Conservation (phyloP, 2,329 filamentous ascomycete species). For the Calonectria pauciramosa region DNA sequence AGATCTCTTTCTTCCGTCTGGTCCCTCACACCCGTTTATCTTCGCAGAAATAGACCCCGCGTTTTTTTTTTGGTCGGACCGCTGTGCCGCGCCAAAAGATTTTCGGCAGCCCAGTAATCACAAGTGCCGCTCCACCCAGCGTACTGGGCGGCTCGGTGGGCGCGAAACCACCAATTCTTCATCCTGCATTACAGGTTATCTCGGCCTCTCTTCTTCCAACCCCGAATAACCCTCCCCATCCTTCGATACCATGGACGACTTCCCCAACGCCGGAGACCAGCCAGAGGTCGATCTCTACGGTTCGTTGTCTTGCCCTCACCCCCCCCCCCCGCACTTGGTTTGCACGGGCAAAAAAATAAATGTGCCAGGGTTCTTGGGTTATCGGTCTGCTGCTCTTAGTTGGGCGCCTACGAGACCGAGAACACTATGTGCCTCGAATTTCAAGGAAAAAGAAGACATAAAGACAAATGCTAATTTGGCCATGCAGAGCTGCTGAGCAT, state of each 20-base stretch:
- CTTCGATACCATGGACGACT: constrained; percentile 41
- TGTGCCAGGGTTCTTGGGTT: constrained; percentile 1
- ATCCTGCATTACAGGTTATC: constrained; percentile 43
- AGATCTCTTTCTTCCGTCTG: neutral
- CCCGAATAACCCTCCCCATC: neutral
- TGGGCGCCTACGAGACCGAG: neutral
- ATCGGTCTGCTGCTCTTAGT: neutral
- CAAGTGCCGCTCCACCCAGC: constrained; percentile 24
- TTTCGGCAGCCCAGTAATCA: constrained; percentile 27
- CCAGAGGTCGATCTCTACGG: constrained; percentile 72
- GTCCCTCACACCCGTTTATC: neutral
- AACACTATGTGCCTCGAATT: neutral
- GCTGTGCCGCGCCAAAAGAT: constrained; percentile 40
- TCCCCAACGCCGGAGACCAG: constrained; percentile 41
- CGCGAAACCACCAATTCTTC: constrained; percentile 42
- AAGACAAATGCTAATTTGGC: constrained; percentile 24
- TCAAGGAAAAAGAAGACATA: neutral
- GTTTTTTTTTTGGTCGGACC: constrained; percentile 29
- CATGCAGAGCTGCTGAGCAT: constrained; percentile 82
- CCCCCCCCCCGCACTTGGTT: constrained; percentile 19
- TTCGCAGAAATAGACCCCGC: constrained; percentile 36
- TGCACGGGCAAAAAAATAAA: neutral
- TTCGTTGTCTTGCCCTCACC: constrained; percentile 50
- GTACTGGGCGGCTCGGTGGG: constrained; percentile 1
- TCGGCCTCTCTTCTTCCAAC: neutral